These are phyloP conservation scores for Ceratopteris richardii DNA, from an alignment of 75 land plant species.

Conservation along the genomic window DNA sequence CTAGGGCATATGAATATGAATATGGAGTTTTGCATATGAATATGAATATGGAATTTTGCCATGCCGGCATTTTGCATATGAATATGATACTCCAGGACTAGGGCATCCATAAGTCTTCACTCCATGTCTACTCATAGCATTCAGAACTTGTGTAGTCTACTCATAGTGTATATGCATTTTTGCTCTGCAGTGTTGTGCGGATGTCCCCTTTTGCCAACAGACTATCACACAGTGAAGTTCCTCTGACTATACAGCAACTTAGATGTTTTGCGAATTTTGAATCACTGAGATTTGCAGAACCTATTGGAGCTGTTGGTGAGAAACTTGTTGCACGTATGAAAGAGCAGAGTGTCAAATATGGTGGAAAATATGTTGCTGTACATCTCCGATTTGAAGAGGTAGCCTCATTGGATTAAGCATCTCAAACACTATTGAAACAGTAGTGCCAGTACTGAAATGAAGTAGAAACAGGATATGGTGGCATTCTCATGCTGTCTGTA, in stretches of 20 bases:
- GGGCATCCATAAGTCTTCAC: no score
- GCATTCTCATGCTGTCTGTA: slow-evolving; percentile 93
- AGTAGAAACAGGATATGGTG: slow-evolving; percentile 76
- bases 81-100: no score
- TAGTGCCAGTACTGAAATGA: no score
- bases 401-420: not conserved
- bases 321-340: slow-evolving; percentile 71
- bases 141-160: no score
- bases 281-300: slow-evolving; percentile 72
- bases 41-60: no score
- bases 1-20: no score
- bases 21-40: no score
- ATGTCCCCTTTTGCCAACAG: slow-evolving; percentile 98
- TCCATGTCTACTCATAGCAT: no score
- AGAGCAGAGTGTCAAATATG: slow-evolving; percentile 45
- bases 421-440: no score
- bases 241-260: slow-evolving; percentile 63
- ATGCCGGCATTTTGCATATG: no score
- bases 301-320: slow-evolving; percentile 53
- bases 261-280: slow-evolving; percentile 95
- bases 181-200: slow-evolving; percentile 81
- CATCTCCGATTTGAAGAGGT: slow-evolving; percentile 99
- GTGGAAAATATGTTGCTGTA: slow-evolving; percentile 89
- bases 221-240: slow-evolving; percentile 65
- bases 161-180: no score